These are phyloP conservation scores for Turritis glabra DNA, from an alignment of 345 rosid genomes.

Conservation along the genomic window DNA sequence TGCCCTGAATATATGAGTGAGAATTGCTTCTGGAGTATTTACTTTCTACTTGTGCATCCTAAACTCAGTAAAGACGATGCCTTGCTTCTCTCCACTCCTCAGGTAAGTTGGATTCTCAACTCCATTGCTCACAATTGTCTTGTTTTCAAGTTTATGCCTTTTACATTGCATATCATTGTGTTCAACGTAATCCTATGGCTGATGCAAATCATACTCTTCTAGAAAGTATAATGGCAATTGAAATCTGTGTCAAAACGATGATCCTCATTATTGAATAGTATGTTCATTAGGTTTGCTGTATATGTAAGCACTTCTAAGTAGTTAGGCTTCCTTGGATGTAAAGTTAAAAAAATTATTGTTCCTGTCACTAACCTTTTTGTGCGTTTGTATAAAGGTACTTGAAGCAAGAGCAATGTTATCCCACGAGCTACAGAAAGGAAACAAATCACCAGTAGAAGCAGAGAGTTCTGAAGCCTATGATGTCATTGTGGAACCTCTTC, in stretches of 20 bases:
- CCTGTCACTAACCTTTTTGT: background rate
- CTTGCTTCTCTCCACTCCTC: conserved; percentile 72
- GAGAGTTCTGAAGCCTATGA: conserved; percentile 39
- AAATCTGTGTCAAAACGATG: background rate
- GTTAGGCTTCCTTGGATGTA: background rate
- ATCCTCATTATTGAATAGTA: background rate
- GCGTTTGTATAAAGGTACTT: conserved; percentile 34
- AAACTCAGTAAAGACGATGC: conserved; percentile 74
- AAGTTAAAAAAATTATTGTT: background rate
- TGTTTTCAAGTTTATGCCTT: background rate
- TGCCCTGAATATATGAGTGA: conserved; percentile 90
- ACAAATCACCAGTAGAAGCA: conserved; percentile 44
- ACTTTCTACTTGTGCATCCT: conserved; percentile 89
- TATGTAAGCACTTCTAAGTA: background rate
- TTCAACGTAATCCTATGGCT: background rate
- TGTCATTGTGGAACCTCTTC: conserved; percentile 11
- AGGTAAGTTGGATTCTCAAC: conserved; percentile 47
- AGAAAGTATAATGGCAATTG: background rate
- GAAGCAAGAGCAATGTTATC: conserved; percentile 80
- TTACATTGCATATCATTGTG: background rate
- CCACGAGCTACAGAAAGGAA: conserved; percentile 55
- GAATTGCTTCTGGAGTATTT: conserved; percentile 91
- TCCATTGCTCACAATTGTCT: background rate
- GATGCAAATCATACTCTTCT: background rate
- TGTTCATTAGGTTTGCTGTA: background rate